Conservation (phyloP, 441 rosid genomes). For the Aleurites moluccanus region DNA sequence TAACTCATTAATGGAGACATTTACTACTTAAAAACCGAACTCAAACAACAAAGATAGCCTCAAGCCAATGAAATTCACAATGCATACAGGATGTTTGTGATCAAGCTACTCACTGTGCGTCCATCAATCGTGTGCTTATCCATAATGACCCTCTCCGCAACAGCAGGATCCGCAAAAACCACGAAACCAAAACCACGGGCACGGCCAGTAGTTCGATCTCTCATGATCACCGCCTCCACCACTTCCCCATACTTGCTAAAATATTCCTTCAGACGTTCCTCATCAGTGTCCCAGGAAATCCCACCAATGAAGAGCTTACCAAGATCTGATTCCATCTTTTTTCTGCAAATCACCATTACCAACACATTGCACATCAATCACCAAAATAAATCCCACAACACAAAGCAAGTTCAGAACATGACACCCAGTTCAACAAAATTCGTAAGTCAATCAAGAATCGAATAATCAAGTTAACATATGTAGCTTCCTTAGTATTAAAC, state of each 20-base stretch:
- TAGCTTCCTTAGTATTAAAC: constrained; percentile 20
- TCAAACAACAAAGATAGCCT: constrained; percentile 15
- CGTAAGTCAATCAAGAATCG: constrained; percentile 26
- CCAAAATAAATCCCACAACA: constrained; percentile 29
- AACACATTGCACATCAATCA: constrained; percentile 36
- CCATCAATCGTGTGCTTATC: constrained; percentile 88
- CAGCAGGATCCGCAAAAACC: constrained; percentile 80
- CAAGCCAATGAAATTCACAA: constrained; percentile 14
- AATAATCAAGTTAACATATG: constrained; percentile 18
- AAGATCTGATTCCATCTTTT: constrained; percentile 81
- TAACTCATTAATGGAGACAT: constrained; percentile 1
- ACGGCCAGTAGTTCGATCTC: constrained; percentile 90
- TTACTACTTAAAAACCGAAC: constrained; percentile 9
- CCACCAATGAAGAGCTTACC: constrained; percentile 97
- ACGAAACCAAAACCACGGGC: constrained; percentile 98
- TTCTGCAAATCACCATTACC: constrained; percentile 36
- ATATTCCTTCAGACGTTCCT: constrained; percentile 87
- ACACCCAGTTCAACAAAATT: constrained; percentile 24
- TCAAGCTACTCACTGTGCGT: constrained; percentile 57
- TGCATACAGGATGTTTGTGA: constrained; percentile 19
- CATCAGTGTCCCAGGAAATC: constrained; percentile 96
- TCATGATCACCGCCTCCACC: constrained; percentile 95
- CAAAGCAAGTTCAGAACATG: constrained; percentile 12
- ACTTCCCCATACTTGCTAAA: constrained; percentile 85
- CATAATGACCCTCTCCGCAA: constrained; percentile 78